Conservation (phyloP, 2,329 filamentous ascomycete species). For the Xylariomycetidae sp. region DNA sequence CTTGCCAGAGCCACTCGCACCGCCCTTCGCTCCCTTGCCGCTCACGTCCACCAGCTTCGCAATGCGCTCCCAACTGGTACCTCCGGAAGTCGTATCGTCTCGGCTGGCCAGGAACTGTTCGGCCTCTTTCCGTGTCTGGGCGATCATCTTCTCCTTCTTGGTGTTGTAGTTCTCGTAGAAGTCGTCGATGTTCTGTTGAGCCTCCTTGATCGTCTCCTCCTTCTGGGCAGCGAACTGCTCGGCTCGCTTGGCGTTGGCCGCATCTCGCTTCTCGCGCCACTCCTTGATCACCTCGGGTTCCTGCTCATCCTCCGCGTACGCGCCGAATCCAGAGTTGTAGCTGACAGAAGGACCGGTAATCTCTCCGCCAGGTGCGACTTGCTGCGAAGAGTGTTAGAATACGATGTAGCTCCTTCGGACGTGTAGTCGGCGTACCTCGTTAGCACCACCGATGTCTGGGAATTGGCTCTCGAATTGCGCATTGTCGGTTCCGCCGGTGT, state of each 20-base stretch:
- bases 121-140: conserved; percentile 83
- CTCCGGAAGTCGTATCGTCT: conserved; percentile 89
- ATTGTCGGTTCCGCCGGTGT: conserved; percentile 39
- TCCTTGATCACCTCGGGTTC: conserved; percentile 84
- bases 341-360: conserved; percentile 69
- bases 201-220: conserved; percentile 78
- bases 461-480: conserved; percentile 80
- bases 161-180: conserved; percentile 99
- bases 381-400: conserved; percentile 36
- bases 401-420: background rate
- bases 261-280: conserved; percentile 88
- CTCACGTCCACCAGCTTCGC: conserved; percentile 96
- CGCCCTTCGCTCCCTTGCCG: conserved; percentile 83
- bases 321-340: conserved; percentile 57
- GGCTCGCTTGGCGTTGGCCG: conserved; percentile 74
- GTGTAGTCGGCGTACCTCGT: conserved; percentile 51
- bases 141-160: conserved; percentile 90
- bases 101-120: conserved; percentile 85
- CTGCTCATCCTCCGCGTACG: conserved; percentile 59
- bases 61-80: conserved; percentile 98
- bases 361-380: conserved; percentile 66
- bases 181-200: conserved; percentile 91
- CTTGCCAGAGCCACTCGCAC: conserved; percentile 86
- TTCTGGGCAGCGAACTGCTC: conserved; percentile 80
- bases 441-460: conserved; percentile 64